Evolutionary conservation across 2,329 filamentous ascomycete genomes (phyloP).

Genomic region (Coniella lustricola): DNA sequence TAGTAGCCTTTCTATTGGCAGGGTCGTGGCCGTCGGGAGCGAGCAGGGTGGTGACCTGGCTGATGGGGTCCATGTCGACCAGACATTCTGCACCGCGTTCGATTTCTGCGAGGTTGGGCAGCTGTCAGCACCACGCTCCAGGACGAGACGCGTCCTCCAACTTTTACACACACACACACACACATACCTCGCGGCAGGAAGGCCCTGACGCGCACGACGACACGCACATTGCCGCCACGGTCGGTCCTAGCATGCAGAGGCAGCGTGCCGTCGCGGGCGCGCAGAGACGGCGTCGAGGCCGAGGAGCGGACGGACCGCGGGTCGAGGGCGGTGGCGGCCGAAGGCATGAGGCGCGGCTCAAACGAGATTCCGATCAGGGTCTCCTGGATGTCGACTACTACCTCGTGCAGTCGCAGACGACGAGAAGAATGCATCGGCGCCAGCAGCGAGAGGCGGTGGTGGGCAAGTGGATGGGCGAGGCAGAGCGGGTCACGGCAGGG

Average conservation of each 20-base stretch:
- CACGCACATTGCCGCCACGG: conserved; percentile 68
- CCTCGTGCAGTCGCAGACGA: conserved; percentile 21
- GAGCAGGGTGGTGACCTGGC: conserved; percentile 75
- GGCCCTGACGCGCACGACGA: conserved; percentile 73
- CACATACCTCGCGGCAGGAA: conserved; percentile 67
- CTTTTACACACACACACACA: no score
- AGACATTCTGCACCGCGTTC: conserved; percentile 77
- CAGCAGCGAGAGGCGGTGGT: no score
- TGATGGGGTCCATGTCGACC: conserved; percentile 82
- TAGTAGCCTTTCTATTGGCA: conserved; percentile 51
- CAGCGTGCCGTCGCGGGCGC: conserved; percentile 63
- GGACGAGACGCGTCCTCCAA: no score
- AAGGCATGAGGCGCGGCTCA: conserved; percentile 38
- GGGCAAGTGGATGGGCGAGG: not conserved
- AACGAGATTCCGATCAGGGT: conserved; percentile 32
- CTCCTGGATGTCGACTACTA: conserved; percentile 23
- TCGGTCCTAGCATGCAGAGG: conserved; percentile 50
- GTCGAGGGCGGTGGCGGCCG: conserved; percentile 30
- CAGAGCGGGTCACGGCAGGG: not conserved
- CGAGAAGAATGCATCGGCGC: conserved; percentile 22
- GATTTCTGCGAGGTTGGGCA: conserved; percentile 52
- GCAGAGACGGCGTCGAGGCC: conserved; percentile 71
- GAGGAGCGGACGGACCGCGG: conserved; percentile 49
- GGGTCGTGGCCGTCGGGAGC: conserved; percentile 39
- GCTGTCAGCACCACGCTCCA: no score